Conservation (phyloP, 768 basidiomycete species). For the Serendipita sp. region DNA sequence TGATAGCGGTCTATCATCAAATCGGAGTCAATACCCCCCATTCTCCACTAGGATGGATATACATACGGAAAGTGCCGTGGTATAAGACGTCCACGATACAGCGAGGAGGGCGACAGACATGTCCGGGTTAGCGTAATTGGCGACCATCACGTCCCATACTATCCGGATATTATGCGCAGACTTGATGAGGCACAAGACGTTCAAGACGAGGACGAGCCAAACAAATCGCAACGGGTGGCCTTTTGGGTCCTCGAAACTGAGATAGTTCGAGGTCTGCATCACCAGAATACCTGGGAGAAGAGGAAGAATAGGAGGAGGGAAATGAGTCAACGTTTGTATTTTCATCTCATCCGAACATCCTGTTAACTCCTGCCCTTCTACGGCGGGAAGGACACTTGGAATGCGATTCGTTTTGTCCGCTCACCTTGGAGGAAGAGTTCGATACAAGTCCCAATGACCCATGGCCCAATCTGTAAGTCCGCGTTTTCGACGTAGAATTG, state of each 20-base stretch:
- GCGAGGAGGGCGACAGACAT: neutral
- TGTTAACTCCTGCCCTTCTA: neutral
- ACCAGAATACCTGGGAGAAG: neutral
- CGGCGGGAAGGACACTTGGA: neutral
- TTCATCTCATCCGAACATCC: neutral
- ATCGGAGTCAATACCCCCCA: neutral
- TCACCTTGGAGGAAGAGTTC: neutral
- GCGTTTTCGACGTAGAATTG: neutral
- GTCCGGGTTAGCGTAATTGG: neutral
- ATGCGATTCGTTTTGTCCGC: too few relatives aligned
- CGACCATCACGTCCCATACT: neutral
- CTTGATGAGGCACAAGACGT: neutral
- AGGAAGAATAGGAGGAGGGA: too few relatives aligned
- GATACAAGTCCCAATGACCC: neutral
- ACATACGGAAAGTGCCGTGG: neutral
- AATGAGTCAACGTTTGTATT: neutral
- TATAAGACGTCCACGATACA: neutral
- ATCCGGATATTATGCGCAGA: neutral
- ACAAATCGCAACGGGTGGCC: neutral
- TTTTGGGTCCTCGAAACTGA: neutral
- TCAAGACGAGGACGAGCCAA: neutral
- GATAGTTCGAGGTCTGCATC: neutral
- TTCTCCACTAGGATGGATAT: neutral
- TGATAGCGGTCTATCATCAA: neutral
- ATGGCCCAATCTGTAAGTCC: neutral